These are phyloP conservation scores for Ormosia emarginata DNA, from an alignment of 306 rosid genomes.

Conservation along the genomic window DNA sequence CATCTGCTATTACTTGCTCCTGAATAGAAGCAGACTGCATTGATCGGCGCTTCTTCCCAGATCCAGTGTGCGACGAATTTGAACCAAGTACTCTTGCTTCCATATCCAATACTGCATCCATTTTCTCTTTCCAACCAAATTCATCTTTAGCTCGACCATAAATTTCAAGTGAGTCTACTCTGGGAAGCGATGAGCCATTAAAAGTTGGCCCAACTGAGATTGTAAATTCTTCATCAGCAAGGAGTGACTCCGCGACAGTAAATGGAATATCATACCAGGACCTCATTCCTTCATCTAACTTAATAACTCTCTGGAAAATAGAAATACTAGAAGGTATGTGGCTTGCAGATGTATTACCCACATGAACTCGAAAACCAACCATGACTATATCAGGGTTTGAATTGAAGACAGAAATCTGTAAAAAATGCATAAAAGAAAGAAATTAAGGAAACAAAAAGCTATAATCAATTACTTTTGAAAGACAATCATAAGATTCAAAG, in stretches of 20 bases:
- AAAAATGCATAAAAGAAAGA: background rate
- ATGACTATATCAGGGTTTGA: slow-evolving; percentile 94
- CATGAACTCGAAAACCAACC: slow-evolving; percentile 98
- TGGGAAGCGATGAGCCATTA: slow-evolving; percentile 75
- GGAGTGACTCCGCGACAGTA: slow-evolving; percentile 92
- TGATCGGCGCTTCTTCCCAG: slow-evolving; percentile 76
- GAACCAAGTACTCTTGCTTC: slow-evolving; percentile 86
- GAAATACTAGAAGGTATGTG: slow-evolving; percentile 86
- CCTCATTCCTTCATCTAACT: slow-evolving; percentile 92
- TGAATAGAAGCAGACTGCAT: slow-evolving; percentile 91
- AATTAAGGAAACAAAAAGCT: background rate
- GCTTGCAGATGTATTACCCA: slow-evolving; percentile 85
- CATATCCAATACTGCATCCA: slow-evolving; percentile 96
- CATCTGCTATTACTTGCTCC: slow-evolving; percentile 95
- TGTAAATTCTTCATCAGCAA: slow-evolving; percentile 91
- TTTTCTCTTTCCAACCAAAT: slow-evolving; percentile 99
- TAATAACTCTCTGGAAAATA: slow-evolving; percentile 84
- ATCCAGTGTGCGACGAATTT: slow-evolving; percentile 57
- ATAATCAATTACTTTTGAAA: background rate
- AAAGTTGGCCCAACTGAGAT: slow-evolving; percentile 77
- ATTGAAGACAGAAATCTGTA: slow-evolving; percentile 83
- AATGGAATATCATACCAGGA: slow-evolving; percentile 98
- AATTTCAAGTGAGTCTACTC: slow-evolving; percentile 88
- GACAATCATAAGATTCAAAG: background rate
- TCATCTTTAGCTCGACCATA: slow-evolving; percentile 98